Evolutionary conservation across 371 early-diverging fungal genomes (phyloP).

Genomic region (Entomophthora muscae): DNA sequence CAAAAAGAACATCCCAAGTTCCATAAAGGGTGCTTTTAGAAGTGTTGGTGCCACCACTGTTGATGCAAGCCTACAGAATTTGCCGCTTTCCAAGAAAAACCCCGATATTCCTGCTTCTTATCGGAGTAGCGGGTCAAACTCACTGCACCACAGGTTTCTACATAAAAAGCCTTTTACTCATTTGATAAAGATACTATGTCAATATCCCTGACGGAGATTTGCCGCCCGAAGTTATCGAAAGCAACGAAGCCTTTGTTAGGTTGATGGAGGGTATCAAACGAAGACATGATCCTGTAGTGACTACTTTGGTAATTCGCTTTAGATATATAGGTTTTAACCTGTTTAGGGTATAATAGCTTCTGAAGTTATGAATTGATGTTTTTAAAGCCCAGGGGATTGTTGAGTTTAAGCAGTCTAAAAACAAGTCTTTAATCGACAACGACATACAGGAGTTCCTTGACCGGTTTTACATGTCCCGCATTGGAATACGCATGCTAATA

Average conservation of each 20-base stretch:
- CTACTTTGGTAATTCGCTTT: slow-evolving; percentile 39
- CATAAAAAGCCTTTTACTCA: neutral
- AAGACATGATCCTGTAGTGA: slow-evolving; percentile 86
- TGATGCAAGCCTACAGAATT: slow-evolving; percentile 4
- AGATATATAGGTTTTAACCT: neutral
- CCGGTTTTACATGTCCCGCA: slow-evolving; percentile 94
- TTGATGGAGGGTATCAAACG: slow-evolving; percentile 78
- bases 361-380: neutral
- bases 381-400: slow-evolving; percentile 70
- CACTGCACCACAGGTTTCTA: slow-evolving; percentile 11
- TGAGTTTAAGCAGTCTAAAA: slow-evolving; percentile 67
- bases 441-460: slow-evolving; percentile 85
- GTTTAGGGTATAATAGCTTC: neutral
- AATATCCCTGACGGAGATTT: slow-evolving; percentile 34
- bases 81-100: slow-evolving; percentile 6
- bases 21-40: neutral
- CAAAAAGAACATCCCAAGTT: neutral
- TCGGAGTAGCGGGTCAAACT: slow-evolving; percentile 2
- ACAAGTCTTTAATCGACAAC: slow-evolving; percentile 40
- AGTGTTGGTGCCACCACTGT: neutral
- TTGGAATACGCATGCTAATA: slow-evolving; percentile 93
- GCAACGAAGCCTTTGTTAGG: slow-evolving; percentile 66
- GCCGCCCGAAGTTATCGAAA: slow-evolving; percentile 51
- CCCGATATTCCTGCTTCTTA: slow-evolving; percentile 4
- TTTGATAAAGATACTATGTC: slow-evolving; percentile 30